Evolutionary conservation across 2,329 filamentous ascomycete species (phyloP), one percentile per base, ranked within the genome.

Genomic region (Neodidymelliopsis sp.): DNA sequence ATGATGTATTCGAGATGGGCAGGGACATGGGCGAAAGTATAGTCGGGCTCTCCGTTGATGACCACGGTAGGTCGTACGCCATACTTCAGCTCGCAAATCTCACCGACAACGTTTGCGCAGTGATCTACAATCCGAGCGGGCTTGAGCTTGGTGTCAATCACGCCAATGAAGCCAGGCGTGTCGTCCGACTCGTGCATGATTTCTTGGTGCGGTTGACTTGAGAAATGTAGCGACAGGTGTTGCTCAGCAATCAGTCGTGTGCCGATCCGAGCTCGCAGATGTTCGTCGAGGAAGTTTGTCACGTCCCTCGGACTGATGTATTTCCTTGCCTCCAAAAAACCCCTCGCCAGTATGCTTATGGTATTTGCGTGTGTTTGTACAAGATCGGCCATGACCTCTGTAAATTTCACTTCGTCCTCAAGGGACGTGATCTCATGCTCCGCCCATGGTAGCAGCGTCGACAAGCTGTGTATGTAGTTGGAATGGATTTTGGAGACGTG

Each of bases 1-100:
- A 97, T 84, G 57, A 99, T 97, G 73, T 99, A 99, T 74, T 97
- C 93, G 18, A 99, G 82, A 72, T 99, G 94, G 71, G 96, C 94
- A 11, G 94, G 94, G 7, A 99, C 87, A 66, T 95, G 94, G 15
- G 93, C 91, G 67, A 99, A 96, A 0, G 86, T 87, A n/a, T 92
- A 91, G 40, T 89, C 86, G 0, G 89, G 86, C 69, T 95, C 88
- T 57, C 94, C 94, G 59, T 92, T 89, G 63, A 99, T 88, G 35
- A 87, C 77, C 64, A 96, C 81, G 2, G 81, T 82, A 0, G 94
- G 94, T 0, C 94, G 84, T 1, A 95, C 85, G 40, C 94, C 94
- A 67, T 99, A 99, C 54, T 94, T 93, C 25, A 97, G 82, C 77
- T 97, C 94, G 76, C 93, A 97, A 53, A 97, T 96, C 67, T 97